Evolutionary conservation across 371 early-diverging fungal genomes (phyloP).

Genomic region (Phascolomyces articulosus): DNA sequence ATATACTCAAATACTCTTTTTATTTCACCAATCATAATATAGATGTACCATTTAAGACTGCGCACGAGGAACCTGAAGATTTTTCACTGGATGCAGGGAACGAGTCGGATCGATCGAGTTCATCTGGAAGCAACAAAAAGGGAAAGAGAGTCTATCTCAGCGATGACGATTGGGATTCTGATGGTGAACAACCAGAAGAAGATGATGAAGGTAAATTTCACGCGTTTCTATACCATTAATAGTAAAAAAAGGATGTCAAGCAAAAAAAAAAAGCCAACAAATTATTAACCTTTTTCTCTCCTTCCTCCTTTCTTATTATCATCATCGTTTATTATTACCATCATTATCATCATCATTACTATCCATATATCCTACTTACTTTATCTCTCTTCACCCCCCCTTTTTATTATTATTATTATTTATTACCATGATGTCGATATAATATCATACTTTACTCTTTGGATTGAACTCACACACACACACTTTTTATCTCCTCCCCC

Average conservation of each 20-base stretch:
- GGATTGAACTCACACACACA: too few relatives aligned
- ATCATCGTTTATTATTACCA: too few relatives aligned
- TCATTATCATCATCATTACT: too few relatives aligned
- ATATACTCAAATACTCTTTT: too few relatives aligned
- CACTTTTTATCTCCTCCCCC: too few relatives aligned
- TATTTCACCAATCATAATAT: too few relatives aligned
- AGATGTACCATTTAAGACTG: constrained; percentile 17
- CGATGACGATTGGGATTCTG: constrained; percentile 60
- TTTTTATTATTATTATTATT: not conserved
- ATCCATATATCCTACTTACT: too few relatives aligned
- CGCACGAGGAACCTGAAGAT: constrained; percentile 50
- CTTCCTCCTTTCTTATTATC: not conserved
- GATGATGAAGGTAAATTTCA: constrained; percentile 8
- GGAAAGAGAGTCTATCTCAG: constrained; percentile 34
- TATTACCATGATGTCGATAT: too few relatives aligned
- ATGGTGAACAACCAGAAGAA: constrained; percentile 29
- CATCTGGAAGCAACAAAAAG: constrained; percentile 31
- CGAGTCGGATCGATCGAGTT: constrained; percentile 48
- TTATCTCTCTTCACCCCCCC: too few relatives aligned
- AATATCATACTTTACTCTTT: too few relatives aligned
- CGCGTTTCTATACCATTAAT: not conserved
- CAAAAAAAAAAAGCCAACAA: not conserved
- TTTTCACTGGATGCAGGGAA: constrained; percentile 47
- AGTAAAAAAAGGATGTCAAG: not conserved
- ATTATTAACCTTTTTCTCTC: not conserved